Base-by-base conservation (phyloP, 2,329 filamentous ascomycete genomes). In the Orbilia brochopaga region DNA sequence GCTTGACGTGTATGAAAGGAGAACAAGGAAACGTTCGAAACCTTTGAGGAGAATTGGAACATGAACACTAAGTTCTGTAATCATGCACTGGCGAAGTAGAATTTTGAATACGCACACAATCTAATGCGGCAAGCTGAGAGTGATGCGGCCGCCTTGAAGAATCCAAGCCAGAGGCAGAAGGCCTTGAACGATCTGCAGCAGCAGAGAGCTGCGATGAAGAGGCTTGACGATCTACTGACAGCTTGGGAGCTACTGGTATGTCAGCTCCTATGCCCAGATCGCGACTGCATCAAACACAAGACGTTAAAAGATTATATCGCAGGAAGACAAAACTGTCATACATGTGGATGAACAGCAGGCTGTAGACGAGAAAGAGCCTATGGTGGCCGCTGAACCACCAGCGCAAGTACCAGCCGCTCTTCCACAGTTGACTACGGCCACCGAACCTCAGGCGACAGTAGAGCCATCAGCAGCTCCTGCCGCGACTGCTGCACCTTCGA, bases 281-380 rank as follows among this genome's bases (percentile, higher is more conserved):
- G n/a, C 21, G n/a, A 15, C 3, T 48, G n/a, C 23, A 53, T 5
- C 50, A 32, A 11, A 17, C 6, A 15, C 23, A n/a, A 27, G 10
- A 40, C 17, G n/a, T 19, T 13, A 52, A n/a, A 17, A 32, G 23
- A 44, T 57, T 6, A 7, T 37, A 37, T 17, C 7, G 50, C n/a
- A 72, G 67, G 67, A 72, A 57, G 67, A 72, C 30, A 72, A 44
- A 37, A 72, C 67, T 15, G 46, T 72, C n/a, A 32, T 72, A 27
- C 60, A 59, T 57, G 60, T 72, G 13, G 67, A 72, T 40, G 60
- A 72, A 21, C 60, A 48, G n/a, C 44, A 15, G 23, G 40, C 19
- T 30, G 46, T 27, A 44, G 59, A 54, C 7, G 52, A 42, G n/a
- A 35, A 51, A 17, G 52, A 54, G 44, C n/a, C n/a, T 19, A 23